These are phyloP conservation scores for Pseudogymnoascus sp. DNA, from an alignment of 2,329 filamentous ascomycete genomes.

Conservation along the genomic window DNA sequence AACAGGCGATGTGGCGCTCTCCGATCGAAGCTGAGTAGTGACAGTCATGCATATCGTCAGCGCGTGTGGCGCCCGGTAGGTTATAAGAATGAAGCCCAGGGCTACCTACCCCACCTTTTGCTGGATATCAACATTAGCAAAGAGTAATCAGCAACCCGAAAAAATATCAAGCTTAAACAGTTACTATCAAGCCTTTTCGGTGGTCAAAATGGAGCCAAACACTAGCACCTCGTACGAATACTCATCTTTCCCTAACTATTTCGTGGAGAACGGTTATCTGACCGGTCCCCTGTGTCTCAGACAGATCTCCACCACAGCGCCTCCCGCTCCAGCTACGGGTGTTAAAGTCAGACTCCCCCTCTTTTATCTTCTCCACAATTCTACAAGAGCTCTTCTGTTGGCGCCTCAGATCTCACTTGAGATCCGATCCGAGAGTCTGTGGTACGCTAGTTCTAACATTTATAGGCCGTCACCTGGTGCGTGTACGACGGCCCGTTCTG, in stretches of 20 bases:
- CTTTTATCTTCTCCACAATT: not conserved
- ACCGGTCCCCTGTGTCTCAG: not conserved
- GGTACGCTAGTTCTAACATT: not conserved
- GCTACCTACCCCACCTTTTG: not conserved
- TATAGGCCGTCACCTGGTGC: not conserved
- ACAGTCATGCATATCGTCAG: not conserved
- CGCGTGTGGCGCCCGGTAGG: not conserved
- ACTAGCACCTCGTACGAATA: not conserved
- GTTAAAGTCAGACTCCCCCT: not conserved
- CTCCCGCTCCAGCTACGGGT: not conserved
- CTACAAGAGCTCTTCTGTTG: not conserved
- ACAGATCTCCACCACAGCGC: not conserved
- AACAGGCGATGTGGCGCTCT: constrained; percentile 1
- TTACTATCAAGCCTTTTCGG: not conserved
- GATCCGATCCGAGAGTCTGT: not conserved
- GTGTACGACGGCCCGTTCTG: not conserved
- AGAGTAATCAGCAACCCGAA: not conserved
- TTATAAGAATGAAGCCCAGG: not conserved
- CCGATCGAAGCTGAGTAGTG: not conserved
- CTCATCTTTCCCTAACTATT: not conserved
- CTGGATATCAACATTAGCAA: not conserved
- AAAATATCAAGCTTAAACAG: not conserved
- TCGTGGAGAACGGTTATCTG: not conserved
- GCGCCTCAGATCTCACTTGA: not conserved
- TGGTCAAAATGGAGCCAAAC: not conserved